These are phyloP conservation scores for Geranium brycei DNA, from an alignment of 345 rosid genomes.

Conservation along the genomic window DNA sequence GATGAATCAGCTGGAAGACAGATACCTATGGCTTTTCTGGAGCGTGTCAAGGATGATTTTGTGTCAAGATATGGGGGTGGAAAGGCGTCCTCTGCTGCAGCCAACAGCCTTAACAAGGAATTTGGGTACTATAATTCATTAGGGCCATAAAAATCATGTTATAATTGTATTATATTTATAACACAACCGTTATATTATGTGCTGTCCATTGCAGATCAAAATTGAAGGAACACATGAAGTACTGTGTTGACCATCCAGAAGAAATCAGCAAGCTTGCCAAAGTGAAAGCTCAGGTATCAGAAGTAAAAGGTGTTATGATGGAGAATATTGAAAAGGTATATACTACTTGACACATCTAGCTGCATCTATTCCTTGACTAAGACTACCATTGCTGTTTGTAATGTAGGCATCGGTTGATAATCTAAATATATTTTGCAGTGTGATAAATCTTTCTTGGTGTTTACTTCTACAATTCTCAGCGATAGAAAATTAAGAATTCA, in stretches of 20 bases:
- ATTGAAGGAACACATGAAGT: constrained; percentile 84
- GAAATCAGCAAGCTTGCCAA: constrained; percentile 86
- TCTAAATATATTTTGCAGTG: no score
- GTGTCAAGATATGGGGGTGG: constrained; percentile 67
- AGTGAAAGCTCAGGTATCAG: constrained; percentile 88
- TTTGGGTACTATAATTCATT: constrained; percentile 30
- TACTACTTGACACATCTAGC: not conserved
- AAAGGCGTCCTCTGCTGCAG: constrained; percentile 61
- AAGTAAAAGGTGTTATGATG: constrained; percentile 93
- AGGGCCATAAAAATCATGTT: not conserved
- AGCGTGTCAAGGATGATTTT: constrained; percentile 76
- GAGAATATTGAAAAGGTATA: constrained; percentile 84
- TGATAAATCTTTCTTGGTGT: no score
- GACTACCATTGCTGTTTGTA: no score
- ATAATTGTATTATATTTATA: not conserved
- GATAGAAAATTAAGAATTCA: no score
- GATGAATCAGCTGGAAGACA: constrained; percentile 70
- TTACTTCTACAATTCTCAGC: no score
- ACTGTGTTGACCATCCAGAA: constrained; percentile 77
- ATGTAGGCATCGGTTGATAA: no score
- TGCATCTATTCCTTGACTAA: no score
- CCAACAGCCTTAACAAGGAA: constrained; percentile 57
- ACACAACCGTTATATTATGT: constrained; percentile 2
- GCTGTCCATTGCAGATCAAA: constrained; percentile 37
- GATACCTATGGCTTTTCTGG: constrained; percentile 70